A percentile compares a stretch with the other conserved stretches of the same genome.
Evolutionary conservation across 495 filamentous ascomycete genomes (phyloP).

Genomic region (Emericellopsis terricola): DNA sequence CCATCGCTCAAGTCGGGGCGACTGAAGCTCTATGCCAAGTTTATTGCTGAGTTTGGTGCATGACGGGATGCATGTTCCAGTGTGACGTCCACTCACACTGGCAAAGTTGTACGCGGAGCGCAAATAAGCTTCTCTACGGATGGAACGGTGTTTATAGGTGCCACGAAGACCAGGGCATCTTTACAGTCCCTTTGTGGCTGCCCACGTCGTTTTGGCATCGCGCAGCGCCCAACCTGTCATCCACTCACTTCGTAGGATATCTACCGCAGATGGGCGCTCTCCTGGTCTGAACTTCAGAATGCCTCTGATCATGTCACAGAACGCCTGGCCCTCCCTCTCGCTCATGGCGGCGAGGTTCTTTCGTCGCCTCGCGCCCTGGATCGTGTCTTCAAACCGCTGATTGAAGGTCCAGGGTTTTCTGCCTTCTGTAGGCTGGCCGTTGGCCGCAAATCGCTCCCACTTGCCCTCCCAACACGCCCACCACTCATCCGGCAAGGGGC

Average conservation of each 20-base stretch:
- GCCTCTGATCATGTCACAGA: constrained; percentile 17
- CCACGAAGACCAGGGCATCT: too few relatives aligned
- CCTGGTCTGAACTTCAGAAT: constrained; percentile 25
- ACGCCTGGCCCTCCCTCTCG: constrained; percentile 11
- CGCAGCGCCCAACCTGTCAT: constrained; percentile 26
- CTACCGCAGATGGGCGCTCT: constrained; percentile 13
- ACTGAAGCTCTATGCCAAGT: too few relatives aligned
- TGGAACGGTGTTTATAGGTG: too few relatives aligned
- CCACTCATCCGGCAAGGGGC: constrained; percentile 14
- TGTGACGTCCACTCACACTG: too few relatives aligned
- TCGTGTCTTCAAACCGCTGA: constrained; percentile 3
- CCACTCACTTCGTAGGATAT: constrained; percentile 18
- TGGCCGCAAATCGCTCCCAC: constrained; percentile 11
- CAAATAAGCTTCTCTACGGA: too few relatives aligned
- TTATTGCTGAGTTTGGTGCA: too few relatives aligned
- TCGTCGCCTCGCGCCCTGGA: constrained; percentile 4
- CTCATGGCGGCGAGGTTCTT: constrained; percentile 2
- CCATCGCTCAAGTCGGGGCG: too few relatives aligned
- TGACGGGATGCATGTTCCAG: too few relatives aligned
- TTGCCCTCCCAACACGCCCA: constrained; percentile 5
- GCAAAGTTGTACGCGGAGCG: too few relatives aligned
- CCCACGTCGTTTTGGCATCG: constrained; percentile 7
- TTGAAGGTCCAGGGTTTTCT: constrained; percentile 5
- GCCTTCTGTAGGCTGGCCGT: constrained; percentile 5
- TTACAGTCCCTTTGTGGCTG: too few relatives aligned